A percentile compares a stretch with the other conserved stretches of the same genome.
These are phyloP conservation scores for Ophiostoma novo-ulmi DNA, from an alignment of 2,329 filamentous ascomycete genomes.

Conservation along the genomic window DNA sequence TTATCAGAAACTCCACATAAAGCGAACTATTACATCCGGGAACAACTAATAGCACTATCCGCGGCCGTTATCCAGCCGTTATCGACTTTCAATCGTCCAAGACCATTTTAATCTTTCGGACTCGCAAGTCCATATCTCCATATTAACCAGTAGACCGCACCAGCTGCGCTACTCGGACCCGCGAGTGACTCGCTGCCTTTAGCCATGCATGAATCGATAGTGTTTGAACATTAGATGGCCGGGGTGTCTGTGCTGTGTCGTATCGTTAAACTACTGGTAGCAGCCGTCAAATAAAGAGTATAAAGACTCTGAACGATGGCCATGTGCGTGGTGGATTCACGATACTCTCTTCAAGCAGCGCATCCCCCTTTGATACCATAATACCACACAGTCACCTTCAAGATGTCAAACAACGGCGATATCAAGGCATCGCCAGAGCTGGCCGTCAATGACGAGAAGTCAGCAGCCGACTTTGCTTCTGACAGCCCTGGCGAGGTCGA, in stretches of 20 bases:
- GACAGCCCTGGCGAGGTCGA: neutral
- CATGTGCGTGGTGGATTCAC: neutral
- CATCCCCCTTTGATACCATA: neutral
- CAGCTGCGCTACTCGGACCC: neutral
- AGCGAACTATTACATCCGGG: neutral
- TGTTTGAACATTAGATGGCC: neutral
- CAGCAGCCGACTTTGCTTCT: neutral
- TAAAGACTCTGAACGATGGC: neutral
- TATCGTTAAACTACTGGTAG: neutral
- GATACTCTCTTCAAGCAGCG: neutral
- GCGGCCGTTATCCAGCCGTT: neutral
- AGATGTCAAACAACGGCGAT: neutral
- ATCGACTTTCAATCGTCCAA: neutral
- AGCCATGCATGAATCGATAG: neutral
- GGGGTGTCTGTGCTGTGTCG: neutral
- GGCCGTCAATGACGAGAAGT: neutral
- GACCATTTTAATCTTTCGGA: neutral
- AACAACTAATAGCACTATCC: neutral
- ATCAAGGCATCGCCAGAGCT: neutral
- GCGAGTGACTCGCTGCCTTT: neutral
- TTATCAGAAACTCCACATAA: neutral
- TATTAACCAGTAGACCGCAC: neutral
- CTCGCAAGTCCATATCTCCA: neutral
- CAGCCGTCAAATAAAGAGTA: neutral
- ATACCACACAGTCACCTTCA: neutral